A percentile compares a stretch with the other conserved stretches of the same genome.
Conservation (phyloP, 495 filamentous ascomycete genomes). For the Neurospora intermedia region DNA sequence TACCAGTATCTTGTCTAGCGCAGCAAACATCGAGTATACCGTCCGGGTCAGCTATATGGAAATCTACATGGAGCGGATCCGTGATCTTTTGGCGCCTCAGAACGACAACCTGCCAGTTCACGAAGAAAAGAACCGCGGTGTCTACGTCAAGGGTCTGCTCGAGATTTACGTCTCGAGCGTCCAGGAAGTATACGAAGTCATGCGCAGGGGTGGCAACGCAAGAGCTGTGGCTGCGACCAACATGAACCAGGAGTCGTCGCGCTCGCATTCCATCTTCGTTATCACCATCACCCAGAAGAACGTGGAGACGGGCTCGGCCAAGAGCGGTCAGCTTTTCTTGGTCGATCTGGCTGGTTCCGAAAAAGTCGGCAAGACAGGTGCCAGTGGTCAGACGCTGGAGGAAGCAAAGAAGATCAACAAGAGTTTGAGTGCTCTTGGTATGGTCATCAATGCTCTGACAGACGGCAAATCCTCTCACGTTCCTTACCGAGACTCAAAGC, state of each 20-base stretch:
- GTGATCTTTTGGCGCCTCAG: constrained; percentile 79
- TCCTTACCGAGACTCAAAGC: constrained; percentile 95
- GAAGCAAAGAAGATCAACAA: constrained; percentile 99
- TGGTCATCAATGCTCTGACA: constrained; percentile 97
- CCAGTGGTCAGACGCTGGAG: constrained; percentile 92
- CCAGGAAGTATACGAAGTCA: constrained; percentile 92
- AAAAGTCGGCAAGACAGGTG: constrained; percentile 97
- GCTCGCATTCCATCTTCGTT: constrained; percentile 97
- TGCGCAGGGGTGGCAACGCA: constrained; percentile 81
- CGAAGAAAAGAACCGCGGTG: constrained; percentile 91
- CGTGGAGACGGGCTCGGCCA: constrained; percentile 88
- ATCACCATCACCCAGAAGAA: constrained; percentile 98
- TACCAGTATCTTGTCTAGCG: constrained; percentile 79
- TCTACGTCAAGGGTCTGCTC: constrained; percentile 91
- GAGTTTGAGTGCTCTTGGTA: constrained; percentile 91
- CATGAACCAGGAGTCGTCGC: constrained; percentile 98
- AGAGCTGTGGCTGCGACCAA: constrained; percentile 96
- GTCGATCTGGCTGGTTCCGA: constrained; percentile 97
- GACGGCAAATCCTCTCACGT: constrained; percentile 98
- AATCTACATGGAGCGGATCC: constrained; percentile 98
- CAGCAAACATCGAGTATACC: constrained; percentile 93
- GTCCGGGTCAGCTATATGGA: constrained; percentile 99
- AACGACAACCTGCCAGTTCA: constrained; percentile 96
- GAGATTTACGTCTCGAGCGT: constrained; percentile 96
- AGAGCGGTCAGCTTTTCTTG: constrained; percentile 92